Percentiles rank a stretch among this genome's conserved stretches.
phyloP scores from a whole-genome alignment of 768 basidiomycete genomes.

The Lentinula edodes region DNA sequence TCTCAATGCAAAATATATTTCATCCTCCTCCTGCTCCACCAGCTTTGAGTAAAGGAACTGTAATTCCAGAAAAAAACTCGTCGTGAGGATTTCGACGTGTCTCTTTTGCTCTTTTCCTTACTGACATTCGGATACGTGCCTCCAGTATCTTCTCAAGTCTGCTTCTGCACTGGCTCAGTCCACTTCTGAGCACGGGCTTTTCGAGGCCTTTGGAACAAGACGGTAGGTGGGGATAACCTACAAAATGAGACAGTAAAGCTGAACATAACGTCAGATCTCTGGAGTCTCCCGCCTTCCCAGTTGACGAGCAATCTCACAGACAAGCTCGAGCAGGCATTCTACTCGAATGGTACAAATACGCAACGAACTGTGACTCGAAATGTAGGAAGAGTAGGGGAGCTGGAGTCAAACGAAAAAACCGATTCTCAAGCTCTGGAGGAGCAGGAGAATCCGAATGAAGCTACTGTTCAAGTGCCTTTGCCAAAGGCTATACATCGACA shows the following conservation, averaged over 20 bases:
- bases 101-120: not conserved
- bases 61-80: constrained; percentile 12
- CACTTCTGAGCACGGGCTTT: constrained; percentile 32
- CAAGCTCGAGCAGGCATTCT: constrained; percentile 36
- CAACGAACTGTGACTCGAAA: not conserved
- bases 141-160: constrained; percentile 22
- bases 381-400: not conserved
- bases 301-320: constrained; percentile 31
- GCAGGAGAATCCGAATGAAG: not conserved
- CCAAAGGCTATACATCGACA: constrained; percentile 6
- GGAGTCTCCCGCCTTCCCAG: constrained; percentile 31
- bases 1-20: constrained; percentile 7
- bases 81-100: constrained; percentile 6
- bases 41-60: constrained; percentile 11
- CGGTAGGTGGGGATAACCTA: constrained; percentile 15
- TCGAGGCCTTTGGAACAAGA: constrained; percentile 30
- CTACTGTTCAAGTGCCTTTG: constrained; percentile 5
- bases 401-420: not conserved
- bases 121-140: not conserved
- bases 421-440: not conserved
- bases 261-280: constrained; percentile 32
- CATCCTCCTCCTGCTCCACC: constrained; percentile 13
- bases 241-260: not conserved
- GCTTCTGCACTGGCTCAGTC: constrained; percentile 29
- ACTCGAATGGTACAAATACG: constrained; percentile 36